phyloP scores from a whole-genome alignment of 805 yeast genomes.

The Komagataella mondaviorum region DNA sequence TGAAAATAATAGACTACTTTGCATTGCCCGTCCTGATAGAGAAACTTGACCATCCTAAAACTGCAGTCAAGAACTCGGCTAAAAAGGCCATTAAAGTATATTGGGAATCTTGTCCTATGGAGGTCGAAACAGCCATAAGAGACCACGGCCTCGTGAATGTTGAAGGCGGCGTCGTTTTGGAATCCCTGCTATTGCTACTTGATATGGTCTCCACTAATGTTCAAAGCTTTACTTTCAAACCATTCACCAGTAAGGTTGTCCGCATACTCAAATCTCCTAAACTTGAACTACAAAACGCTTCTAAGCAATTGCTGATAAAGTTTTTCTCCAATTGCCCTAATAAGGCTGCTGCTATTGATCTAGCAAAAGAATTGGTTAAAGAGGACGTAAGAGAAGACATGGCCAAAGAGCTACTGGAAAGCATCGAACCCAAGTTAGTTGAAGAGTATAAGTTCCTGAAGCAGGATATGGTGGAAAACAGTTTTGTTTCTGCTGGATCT shows the following conservation, averaged over 20 bases:
- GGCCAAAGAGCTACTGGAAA: conserved; percentile 12
- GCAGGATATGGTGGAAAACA: neutral
- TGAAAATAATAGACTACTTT: conserved; percentile 26
- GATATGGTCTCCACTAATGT: conserved; percentile 22
- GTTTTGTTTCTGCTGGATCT: conserved; percentile 16
- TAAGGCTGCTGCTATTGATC: conserved; percentile 29
- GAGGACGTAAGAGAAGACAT: conserved; percentile 16
- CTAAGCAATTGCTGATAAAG: conserved; percentile 14
- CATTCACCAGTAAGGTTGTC: conserved; percentile 13
- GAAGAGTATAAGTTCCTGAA: conserved; percentile 6
- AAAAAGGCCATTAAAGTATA: conserved; percentile 37
- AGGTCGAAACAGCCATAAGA: conserved; percentile 30
- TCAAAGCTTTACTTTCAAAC: conserved; percentile 19
- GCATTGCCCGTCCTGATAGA: conserved; percentile 40
- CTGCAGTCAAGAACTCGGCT: conserved; percentile 26
- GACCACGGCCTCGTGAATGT: conserved; percentile 28
- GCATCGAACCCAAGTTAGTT: conserved; percentile 16
- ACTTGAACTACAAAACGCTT: neutral
- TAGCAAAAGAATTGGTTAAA: conserved; percentile 24
- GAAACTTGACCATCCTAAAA: conserved; percentile 27
- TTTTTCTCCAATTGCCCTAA: conserved; percentile 23
- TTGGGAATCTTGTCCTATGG: conserved; percentile 36
- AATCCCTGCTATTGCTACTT: conserved; percentile 29
- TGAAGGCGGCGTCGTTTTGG: conserved; percentile 23
- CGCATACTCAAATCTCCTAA: conserved; percentile 8